Base-by-base conservation (phyloP, 2,329 filamentous ascomycete species). In the Calonectria crousiana region DNA sequence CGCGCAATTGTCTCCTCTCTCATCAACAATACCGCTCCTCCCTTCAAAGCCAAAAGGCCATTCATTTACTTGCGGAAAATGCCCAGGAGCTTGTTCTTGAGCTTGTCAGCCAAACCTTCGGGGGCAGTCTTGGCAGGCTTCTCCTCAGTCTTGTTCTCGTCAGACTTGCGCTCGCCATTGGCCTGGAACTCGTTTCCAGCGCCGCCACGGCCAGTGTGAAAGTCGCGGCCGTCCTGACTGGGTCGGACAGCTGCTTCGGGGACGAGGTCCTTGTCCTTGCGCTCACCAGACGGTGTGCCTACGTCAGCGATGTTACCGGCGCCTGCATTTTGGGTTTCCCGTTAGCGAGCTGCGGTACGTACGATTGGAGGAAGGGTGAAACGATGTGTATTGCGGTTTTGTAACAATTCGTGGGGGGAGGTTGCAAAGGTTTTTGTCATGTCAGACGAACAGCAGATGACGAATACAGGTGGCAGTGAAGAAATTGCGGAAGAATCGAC, bases 191-290 rank as follows among this genome's bases (percentile, higher is more conserved):
- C 89, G 82, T 92, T 92, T 67, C 90, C 91, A 13, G 88, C 90
- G 72, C 91, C 91, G 79, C 91, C 91, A 38, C 91, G 90, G 71
- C 91, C 91, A 51, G 87, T 88, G 84, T 92, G 90, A 82, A 87
- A 89, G 80, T 90, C 88, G 72, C 84, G 81, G 67, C 85, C 84
- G 20, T 90, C 87, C 64, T 84, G 83, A 79, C 85, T 88, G 34
- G 86, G 84, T 32, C 90, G 88, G 66, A 87, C 81, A 28, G 90
- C 90, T 23, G 81, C 85, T 62, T 89, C 88, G 53, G 91, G 90
- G 23, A 92, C 80, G 51, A 90, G 72, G 65, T 91, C 90, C 74
- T 84, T 81, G 83, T 92, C 90, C 32, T 81, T 84, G 79, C 90
- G 89, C 62, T 83, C 80, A 13, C 78, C 74, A 6, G 84, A 64